phyloP scores from a whole-genome alignment of 768 basidiomycete species.

The Russula dissimulans region DNA sequence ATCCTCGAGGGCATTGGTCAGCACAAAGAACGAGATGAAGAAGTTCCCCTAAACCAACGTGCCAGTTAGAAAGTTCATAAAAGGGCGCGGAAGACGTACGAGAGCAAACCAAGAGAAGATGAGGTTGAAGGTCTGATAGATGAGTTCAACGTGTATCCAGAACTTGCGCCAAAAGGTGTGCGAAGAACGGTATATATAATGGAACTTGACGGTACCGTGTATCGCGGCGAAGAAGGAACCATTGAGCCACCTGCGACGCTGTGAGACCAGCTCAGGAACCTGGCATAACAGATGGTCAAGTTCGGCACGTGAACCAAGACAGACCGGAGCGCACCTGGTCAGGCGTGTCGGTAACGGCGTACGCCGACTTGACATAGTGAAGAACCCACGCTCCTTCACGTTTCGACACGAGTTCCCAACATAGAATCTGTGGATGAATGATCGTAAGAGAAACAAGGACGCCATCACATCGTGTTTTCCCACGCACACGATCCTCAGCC shows the following conservation, averaged over 20 bases:
- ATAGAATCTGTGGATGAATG: conserved; percentile 51
- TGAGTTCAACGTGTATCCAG: conserved; percentile 90
- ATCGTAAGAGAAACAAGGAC: background rate
- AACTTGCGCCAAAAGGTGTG: conserved; percentile 77
- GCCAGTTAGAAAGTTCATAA: background rate
- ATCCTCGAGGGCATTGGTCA: conserved; percentile 68
- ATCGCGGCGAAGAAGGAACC: conserved; percentile 97
- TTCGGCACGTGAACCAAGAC: background rate
- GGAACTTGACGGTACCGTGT: conserved; percentile 86
- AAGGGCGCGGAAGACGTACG: conserved; percentile 32
- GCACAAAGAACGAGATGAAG: conserved; percentile 79
- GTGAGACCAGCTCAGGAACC: conserved; percentile 90
- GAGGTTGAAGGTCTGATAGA: conserved; percentile 85
- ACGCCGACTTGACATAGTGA: conserved; percentile 94
- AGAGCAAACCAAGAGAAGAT: conserved; percentile 90
- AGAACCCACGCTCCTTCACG: conserved; percentile 82
- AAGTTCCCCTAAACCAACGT: conserved; percentile 56
- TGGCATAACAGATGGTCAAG: conserved; percentile 21
- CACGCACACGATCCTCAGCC: conserved; percentile 70
- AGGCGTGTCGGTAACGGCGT: conserved; percentile 88
- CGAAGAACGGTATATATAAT: conserved; percentile 88
- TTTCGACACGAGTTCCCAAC: conserved; percentile 98
- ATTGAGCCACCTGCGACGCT: conserved; percentile 94
- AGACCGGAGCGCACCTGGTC: conserved; percentile 50
- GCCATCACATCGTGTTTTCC: background rate